Evolutionary conservation across 192 early-diverging fungal species (phyloP).

Genomic region (Diversispora eburnea): DNA sequence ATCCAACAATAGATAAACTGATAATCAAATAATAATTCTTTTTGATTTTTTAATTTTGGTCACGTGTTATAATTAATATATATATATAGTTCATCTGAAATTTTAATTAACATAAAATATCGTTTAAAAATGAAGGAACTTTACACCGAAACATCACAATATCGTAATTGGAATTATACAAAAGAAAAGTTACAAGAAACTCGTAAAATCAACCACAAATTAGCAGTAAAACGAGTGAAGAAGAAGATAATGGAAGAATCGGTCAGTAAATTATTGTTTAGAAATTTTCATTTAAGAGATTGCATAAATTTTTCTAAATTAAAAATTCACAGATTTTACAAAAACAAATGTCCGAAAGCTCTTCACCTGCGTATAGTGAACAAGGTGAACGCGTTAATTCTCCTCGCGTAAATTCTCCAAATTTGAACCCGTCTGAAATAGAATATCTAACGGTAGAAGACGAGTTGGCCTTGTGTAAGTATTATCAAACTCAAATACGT

Average conservation of each 20-base stretch:
- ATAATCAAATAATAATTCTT: too few relatives aligned
- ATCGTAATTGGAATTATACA: constrained; percentile 69
- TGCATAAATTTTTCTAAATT: not conserved
- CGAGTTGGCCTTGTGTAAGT: constrained; percentile 49
- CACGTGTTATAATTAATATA: too few relatives aligned
- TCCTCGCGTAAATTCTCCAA: constrained; percentile 23
- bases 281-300: not conserved
- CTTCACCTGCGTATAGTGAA: not conserved
- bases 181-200: constrained; percentile 50
- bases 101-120: too few relatives aligned
- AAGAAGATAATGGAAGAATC: constrained; percentile 54
- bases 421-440: constrained; percentile 30
- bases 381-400: constrained; percentile 22
- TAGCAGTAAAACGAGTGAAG: constrained; percentile 55
- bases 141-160: constrained; percentile 71
- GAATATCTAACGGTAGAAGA: constrained; percentile 50
- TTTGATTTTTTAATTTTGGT: too few relatives aligned
- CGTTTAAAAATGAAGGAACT: constrained; percentile 36
- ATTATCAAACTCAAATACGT: constrained; percentile 51
- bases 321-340: constrained; percentile 15
- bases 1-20: too few relatives aligned
- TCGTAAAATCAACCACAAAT: constrained; percentile 53
- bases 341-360: not conserved
- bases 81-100: too few relatives aligned
- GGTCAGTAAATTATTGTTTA: constrained; percentile 29